These are phyloP conservation scores for Penicillium robsamsonii DNA, from an alignment of 495 filamentous ascomycete species.

Conservation along the genomic window DNA sequence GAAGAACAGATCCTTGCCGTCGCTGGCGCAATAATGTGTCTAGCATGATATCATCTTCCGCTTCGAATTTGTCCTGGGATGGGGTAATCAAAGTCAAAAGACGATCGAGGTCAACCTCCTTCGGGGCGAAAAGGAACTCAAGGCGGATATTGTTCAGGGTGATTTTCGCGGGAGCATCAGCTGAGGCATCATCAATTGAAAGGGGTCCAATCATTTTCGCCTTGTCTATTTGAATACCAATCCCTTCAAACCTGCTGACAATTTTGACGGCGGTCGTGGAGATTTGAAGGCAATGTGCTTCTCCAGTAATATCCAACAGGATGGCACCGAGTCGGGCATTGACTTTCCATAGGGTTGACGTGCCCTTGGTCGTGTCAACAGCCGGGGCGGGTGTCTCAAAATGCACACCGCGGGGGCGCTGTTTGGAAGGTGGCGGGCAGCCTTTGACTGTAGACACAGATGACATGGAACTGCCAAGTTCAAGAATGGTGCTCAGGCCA, in stretches of 20 bases:
- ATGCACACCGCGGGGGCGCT: constrained; percentile 61
- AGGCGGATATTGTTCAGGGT: constrained; percentile 63
- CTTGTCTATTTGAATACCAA: constrained; percentile 71
- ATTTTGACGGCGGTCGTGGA: constrained; percentile 79
- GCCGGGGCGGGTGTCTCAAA: constrained; percentile 54
- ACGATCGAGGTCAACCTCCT: constrained; percentile 74
- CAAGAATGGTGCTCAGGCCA: constrained; percentile 87
- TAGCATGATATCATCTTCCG: constrained; percentile 90
- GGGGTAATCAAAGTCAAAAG: constrained; percentile 86
- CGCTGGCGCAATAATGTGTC: constrained; percentile 90
- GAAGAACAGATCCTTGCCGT: constrained; percentile 81
- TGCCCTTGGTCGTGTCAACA: constrained; percentile 15
- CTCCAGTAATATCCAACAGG: constrained; percentile 68
- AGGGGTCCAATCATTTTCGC: constrained; percentile 71
- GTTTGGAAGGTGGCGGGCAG: constrained; percentile 27
- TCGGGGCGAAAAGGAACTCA: constrained; percentile 71
- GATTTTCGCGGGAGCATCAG: constrained; percentile 51
- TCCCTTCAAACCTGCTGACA: constrained; percentile 64
- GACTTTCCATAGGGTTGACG: constrained; percentile 59
- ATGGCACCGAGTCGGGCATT: constrained; percentile 76
- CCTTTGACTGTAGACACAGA: constrained; percentile 61
- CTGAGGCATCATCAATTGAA: constrained; percentile 39
- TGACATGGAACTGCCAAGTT: constrained; percentile 78
- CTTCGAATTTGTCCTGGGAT: constrained; percentile 86
- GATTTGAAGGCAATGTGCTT: constrained; percentile 67